phyloP scores from a whole-genome alignment of 148 eudicot genomes.

The Gaultheria prostrata region DNA sequence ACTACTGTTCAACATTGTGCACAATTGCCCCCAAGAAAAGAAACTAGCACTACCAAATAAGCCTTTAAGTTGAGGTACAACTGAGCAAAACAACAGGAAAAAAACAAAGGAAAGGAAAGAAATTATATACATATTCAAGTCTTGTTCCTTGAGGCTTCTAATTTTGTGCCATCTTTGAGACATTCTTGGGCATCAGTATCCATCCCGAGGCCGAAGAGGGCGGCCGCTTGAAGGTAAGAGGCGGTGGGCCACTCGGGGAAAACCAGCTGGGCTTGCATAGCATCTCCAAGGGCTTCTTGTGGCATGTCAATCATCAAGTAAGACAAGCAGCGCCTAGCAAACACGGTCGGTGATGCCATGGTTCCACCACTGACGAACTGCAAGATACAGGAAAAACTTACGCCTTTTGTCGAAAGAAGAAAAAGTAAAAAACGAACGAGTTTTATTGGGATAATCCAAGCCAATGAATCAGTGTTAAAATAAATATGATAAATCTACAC shows the following conservation, averaged over 20 bases:
- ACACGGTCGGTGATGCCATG: slow-evolving; percentile 61
- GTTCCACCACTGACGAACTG: slow-evolving; percentile 64
- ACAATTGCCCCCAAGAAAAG: no score
- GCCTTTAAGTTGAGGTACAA: no score
- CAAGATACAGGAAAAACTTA: background rate
- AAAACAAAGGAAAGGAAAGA: background rate
- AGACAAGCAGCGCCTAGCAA: slow-evolving; percentile 52
- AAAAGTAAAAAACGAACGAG: background rate
- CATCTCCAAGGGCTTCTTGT: slow-evolving; percentile 65
- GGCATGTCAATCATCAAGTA: slow-evolving; percentile 58
- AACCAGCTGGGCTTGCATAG: slow-evolving; percentile 58
- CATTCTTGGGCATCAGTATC: slow-evolving; percentile 59
- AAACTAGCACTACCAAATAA: no score
- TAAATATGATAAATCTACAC: background rate
- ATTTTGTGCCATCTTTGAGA: slow-evolving; percentile 51
- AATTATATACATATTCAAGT: slow-evolving; percentile 27
- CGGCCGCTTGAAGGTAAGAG: slow-evolving; percentile 52
- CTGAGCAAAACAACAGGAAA: no score
- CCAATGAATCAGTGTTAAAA: background rate
- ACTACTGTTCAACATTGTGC: background rate
- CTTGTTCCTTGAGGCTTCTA: slow-evolving; percentile 46
- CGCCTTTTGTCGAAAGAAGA: background rate
- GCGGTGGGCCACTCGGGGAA: slow-evolving; percentile 64
- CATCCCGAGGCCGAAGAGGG: slow-evolving; percentile 59
- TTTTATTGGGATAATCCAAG: background rate